Evolutionary conservation across 495 filamentous ascomycete species (phyloP), one percentile per base, ranked within the genome.

Genomic region (Neurospora terricola): DNA sequence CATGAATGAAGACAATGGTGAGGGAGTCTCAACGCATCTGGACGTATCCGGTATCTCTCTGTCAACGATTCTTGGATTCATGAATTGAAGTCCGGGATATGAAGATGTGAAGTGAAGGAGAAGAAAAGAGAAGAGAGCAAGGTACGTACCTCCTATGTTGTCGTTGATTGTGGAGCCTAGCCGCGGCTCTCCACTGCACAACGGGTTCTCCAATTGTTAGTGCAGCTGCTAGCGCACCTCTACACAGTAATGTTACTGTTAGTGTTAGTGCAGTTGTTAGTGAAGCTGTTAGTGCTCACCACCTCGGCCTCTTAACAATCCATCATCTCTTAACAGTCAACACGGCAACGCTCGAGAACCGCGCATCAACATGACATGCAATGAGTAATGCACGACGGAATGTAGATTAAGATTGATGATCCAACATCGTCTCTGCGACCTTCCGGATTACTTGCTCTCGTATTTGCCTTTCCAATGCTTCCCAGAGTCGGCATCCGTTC

Each of bases 291-390:
- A 34, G 3, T 6, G 45, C 4, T 62, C 27, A 62, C 27, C 54
- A 4, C 23, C 9, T 5, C 45, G n/a, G 34, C 16, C 48, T 8
- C 54, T 14, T 66, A 66, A 66, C 27, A 66, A 0, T 34, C 12
- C n/a, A n/a, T n/a, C n/a, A 62, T 30, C 48, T 8, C 54, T 14
- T 66, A 66, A 66, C 27, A 66, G 1, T 34, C 12, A 34, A 66
- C 14, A 59, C 5, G 48, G 21, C 54, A 66, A 66, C 54, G 54
- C 54, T 66, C 27, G 54, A 66, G 27, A 66, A 36, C 54, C 54
- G 3, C 27, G 54, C 54, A 66, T 66, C 54, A 66, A 66, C 54
- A 66, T 66, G 27, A 66, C 54, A 66, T 66, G 54, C 54, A 66
- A 16, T 66, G 54, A 8, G 27, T 16, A 34, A 62, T 30, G 27